These are phyloP conservation scores for Podila minutissima DNA, from an alignment of 192 early-diverging fungal genomes.

Conservation along the genomic window DNA sequence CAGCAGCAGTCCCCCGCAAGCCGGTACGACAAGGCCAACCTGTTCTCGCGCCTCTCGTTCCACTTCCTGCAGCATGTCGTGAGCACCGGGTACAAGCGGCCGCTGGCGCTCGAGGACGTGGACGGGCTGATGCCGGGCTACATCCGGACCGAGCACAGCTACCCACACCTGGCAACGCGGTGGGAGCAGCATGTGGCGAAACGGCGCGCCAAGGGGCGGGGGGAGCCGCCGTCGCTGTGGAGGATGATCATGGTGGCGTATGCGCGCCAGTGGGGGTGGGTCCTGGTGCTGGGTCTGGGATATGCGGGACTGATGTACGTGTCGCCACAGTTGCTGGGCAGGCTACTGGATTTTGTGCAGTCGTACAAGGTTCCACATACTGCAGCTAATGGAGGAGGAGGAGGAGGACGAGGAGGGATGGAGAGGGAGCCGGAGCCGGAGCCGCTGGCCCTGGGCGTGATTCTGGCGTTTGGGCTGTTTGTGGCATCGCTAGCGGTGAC, in stretches of 20 bases:
- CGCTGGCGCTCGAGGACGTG: not conserved
- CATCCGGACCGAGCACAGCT: not conserved
- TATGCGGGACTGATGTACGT: not conserved
- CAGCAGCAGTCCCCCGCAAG: not conserved
- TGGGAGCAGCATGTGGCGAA: not conserved
- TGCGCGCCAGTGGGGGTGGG: not conserved
- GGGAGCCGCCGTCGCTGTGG: not conserved
- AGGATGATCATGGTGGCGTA: not conserved
- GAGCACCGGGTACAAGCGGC: not conserved
- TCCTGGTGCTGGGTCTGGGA: not conserved
- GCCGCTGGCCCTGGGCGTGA: constrained; percentile 1
- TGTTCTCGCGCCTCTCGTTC: not conserved
- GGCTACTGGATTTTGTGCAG: not conserved
- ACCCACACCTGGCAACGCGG: not conserved
- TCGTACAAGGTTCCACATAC: not conserved
- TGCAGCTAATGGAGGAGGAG: too few relatives aligned
- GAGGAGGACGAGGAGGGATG: too few relatives aligned
- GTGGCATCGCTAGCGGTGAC: not conserved
- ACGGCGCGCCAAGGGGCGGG: not conserved
- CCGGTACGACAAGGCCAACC: constrained; percentile 3
- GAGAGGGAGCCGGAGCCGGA: not conserved
- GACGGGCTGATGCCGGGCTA: not conserved
- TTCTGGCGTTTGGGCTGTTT: constrained; percentile 7
- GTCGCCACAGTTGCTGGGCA: not conserved
- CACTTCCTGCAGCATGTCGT: not conserved